Conservation (phyloP, 192 early-diverging fungal species). For the Pilobolus umbonatus region DNA sequence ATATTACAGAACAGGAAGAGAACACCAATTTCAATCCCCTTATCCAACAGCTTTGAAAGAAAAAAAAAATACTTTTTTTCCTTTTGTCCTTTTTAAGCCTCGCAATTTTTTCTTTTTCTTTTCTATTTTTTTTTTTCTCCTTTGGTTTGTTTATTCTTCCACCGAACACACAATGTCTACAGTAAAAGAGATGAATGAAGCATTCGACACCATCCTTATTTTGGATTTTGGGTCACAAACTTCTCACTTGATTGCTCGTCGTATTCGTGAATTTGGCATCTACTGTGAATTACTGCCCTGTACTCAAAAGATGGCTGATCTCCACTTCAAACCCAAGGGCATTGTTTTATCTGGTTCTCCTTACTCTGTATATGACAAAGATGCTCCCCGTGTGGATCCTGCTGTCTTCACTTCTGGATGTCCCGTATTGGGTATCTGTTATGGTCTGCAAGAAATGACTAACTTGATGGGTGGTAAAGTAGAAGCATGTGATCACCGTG, state of each 20-base stretch:
- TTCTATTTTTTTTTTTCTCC: conserved; percentile 1
- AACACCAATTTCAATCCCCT: too few relatives aligned
- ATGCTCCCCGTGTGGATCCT: conserved; percentile 91
- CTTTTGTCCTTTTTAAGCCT: too few relatives aligned
- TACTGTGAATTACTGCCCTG: conserved; percentile 99
- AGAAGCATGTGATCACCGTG: conserved; percentile 80
- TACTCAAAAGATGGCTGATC: conserved; percentile 89
- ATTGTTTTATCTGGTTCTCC: conserved; percentile 95
- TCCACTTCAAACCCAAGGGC: conserved; percentile 95
- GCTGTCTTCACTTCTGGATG: conserved; percentile 84
- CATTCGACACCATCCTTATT: conserved; percentile 96
- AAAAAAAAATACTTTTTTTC: too few relatives aligned
- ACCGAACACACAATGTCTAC: not conserved
- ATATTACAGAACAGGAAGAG: too few relatives aligned
- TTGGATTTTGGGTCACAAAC: conserved; percentile 99
- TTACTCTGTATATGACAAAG: conserved; percentile 94
- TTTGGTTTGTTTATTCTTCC: not conserved
- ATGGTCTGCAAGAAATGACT: conserved; percentile 96
- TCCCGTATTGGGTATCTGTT: conserved; percentile 97
- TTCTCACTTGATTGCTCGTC: conserved; percentile 94
- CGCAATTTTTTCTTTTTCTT: not conserved
- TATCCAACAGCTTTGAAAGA: too few relatives aligned
- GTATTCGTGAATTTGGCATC: conserved; percentile 93
- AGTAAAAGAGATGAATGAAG: conserved; percentile 59
- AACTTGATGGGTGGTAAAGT: conserved; percentile 87